Base-by-base conservation (phyloP, 2,329 filamentous ascomycete genomes). In the Penicillium concentricum region DNA sequence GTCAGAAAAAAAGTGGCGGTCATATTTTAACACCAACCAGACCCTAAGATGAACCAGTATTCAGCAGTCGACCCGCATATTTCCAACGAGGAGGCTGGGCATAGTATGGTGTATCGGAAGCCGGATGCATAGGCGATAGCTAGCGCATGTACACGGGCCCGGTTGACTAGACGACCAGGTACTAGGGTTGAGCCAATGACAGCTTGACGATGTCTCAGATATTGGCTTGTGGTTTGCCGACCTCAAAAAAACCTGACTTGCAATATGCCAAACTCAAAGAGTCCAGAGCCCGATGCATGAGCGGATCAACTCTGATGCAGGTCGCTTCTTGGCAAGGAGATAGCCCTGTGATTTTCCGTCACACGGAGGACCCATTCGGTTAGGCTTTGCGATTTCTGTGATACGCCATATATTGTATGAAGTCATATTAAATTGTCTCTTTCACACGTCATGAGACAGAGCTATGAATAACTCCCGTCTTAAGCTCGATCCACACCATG, bases 161-260 rank as follows among this genome's bases (percentile, higher is more conserved):
- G 39, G 63, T 62, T 62, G 56, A 57, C 58, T 58, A 59, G 44
- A 56, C 54, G 59, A 64, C 55, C 49, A 56, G 35, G 22, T 56
- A 44, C 49, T 41, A 41, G 28, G 48, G 32, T 43, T 41, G 6
- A 44, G 20, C 59, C 58, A 65, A 62, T 65, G 43, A 46, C 28
- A 16, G 26, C 8, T 7, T 20, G 12, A 15, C n/a, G 18, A 22
- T 20, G 54, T 57, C 42, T 58, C 41, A 47, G 35, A 55, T 34
- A 34, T 38, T 55, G 53, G n/a, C 13, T 3, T 49, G 18, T 57
- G 42, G 48, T 58, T 60, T 45, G 26, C 30, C 20, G 7, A 35
- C 13, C 9, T 55, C 9, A 38, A 39, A 26, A 26, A 26, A 34
- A 56, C n/a, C 43, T 24, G 44, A 32, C 49, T 57, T 39, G 20